Evolutionary conservation across 805 yeast species (phyloP).

Genomic region (Metschnikowia similis): DNA sequence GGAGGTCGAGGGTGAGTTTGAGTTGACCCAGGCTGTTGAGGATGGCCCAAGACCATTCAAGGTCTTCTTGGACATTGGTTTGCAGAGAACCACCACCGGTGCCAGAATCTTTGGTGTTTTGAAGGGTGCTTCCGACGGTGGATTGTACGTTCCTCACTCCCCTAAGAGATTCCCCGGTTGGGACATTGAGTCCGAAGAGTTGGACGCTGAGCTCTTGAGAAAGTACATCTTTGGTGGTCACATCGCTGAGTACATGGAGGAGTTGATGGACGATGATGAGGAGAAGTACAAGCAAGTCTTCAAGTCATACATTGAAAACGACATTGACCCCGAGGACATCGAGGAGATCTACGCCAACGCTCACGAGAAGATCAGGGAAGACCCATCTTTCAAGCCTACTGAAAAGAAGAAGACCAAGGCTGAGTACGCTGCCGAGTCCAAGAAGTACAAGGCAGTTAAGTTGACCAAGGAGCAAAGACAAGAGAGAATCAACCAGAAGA

Average conservation of each 20-base stretch:
- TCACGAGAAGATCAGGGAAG: conserved; percentile 93
- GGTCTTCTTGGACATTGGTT: conserved; percentile 98
- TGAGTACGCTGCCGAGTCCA: conserved; percentile 95
- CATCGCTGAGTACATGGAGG: conserved; percentile 99
- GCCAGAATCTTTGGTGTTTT: conserved; percentile 99
- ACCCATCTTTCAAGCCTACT: conserved; percentile 87
- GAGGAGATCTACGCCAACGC: conserved; percentile 96
- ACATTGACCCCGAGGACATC: conserved; percentile 91
- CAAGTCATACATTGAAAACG: conserved; percentile 95
- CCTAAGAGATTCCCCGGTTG: conserved; percentile 99
- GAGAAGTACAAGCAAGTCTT: conserved; percentile 96
- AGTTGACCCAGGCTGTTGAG: conserved; percentile 98
- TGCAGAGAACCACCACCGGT: conserved; percentile 99
- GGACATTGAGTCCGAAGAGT: conserved; percentile 98
- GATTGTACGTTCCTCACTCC: conserved; percentile 98
- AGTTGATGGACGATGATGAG: conserved; percentile 99
- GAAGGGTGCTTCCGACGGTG: conserved; percentile 99
- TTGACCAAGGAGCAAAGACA: conserved; percentile 88
- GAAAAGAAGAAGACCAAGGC: conserved; percentile 93
- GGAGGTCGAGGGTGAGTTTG: conserved; percentile 99
- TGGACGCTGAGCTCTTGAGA: conserved; percentile 95
- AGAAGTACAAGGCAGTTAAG: conserved; percentile 85
- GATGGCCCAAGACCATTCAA: conserved; percentile 99
- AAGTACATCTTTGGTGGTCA: conserved; percentile 99
- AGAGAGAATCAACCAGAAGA: conserved; percentile 87